A percentile compares a stretch with the other conserved stretches of the same genome.
Evolutionary conservation across 306 rosid species (phyloP).

Genomic region (Potentilla sterilis): DNA sequence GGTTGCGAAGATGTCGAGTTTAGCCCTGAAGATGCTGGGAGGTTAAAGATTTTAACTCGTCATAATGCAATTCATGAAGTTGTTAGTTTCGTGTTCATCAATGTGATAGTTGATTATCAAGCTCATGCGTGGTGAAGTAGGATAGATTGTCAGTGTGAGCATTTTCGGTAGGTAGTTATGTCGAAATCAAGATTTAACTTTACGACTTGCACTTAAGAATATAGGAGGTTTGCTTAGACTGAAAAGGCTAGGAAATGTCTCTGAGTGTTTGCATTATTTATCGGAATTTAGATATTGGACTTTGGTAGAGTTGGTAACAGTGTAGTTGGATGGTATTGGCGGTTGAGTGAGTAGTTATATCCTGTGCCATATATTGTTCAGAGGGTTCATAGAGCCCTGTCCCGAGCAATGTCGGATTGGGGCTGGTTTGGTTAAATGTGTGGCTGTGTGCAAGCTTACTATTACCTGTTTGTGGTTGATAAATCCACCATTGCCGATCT

Average conservation of each 20-base stretch:
- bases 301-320: neutral
- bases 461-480: neutral
- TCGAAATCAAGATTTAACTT: neutral
- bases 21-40: constrained; percentile 98
- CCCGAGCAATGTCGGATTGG: neutral
- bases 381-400: neutral
- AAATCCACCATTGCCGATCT: neutral
- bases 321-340: neutral
- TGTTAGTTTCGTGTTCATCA: neutral
- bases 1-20: constrained; percentile 90
- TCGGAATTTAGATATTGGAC: neutral
- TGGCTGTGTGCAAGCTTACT: neutral
- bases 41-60: constrained; percentile 29
- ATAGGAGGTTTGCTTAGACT: neutral
- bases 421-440: neutral
- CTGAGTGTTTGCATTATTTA: neutral
- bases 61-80: neutral
- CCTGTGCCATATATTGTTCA: neutral
- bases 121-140: neutral
- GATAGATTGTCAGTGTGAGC: neutral
- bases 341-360: neutral
- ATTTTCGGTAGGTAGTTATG: neutral
- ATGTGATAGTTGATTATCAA: neutral
- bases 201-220: neutral
- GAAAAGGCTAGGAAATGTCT: neutral